Conservation (phyloP, 305 asterid genomes). For the Plantago coronopus region DNA sequence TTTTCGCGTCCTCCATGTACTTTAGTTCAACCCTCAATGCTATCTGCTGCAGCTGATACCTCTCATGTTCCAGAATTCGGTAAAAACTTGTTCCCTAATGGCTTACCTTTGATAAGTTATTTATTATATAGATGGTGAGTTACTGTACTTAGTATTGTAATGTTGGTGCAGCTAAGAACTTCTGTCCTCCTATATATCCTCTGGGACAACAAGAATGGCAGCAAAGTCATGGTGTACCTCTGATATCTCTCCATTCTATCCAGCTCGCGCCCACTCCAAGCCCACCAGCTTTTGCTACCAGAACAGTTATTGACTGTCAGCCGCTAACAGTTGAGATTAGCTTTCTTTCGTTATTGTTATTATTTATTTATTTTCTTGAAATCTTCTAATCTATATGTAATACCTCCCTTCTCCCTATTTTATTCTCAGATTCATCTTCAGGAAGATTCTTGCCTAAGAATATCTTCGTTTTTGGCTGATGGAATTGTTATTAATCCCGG, state of each 20-base stretch:
- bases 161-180: conserved; percentile 55
- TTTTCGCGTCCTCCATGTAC: conserved; percentile 91
- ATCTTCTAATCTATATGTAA: conserved; percentile 14
- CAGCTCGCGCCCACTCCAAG: conserved; percentile 85
- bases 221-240: conserved; percentile 53
- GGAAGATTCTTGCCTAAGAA: conserved; percentile 95
- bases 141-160: conserved; percentile 23
- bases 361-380: not conserved
- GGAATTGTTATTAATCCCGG: conserved; percentile 76
- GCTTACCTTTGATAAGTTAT: conserved; percentile 21
- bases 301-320: conserved; percentile 78
- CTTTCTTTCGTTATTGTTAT: not conserved
- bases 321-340: conserved; percentile 67
- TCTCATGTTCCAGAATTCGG: conserved; percentile 75
- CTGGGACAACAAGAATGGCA: conserved; percentile 71
- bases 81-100: conserved; percentile 31
- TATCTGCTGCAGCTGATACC: conserved; percentile 42
- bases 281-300: conserved; percentile 89
- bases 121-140: conserved; percentile 19
- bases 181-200: conserved; percentile 94
- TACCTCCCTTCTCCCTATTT: conserved; percentile 21
- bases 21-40: conserved; percentile 85
- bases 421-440: conserved; percentile 83
- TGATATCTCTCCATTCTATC: conserved; percentile 70
- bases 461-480: conserved; percentile 91